A percentile compares a stretch with the other conserved stretches of the same genome.
Conservation (phyloP, 108 stramenopile species). For the Cyclostephanos tholiformis region DNA sequence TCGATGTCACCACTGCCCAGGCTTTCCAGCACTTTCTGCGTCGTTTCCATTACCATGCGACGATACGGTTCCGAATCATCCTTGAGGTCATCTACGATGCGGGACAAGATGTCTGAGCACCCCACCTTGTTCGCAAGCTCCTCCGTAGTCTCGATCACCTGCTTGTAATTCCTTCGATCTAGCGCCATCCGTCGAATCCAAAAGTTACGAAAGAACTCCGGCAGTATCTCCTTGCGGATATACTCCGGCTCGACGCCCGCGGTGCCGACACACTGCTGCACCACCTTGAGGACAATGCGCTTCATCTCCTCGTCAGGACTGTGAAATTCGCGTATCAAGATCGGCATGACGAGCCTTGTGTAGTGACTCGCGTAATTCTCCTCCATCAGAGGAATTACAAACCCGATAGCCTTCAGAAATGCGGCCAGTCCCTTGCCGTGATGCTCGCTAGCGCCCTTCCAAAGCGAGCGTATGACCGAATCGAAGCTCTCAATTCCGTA, state of each 20-base stretch:
- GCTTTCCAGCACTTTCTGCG: slow-evolving; percentile 92
- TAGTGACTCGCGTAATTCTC: slow-evolving; percentile 99
- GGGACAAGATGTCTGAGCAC: slow-evolving; percentile 90
- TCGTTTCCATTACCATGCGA: slow-evolving; percentile 99
- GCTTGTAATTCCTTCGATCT: slow-evolving; percentile 96
- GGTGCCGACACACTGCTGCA: slow-evolving; percentile 98
- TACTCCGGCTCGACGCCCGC: slow-evolving; percentile 98
- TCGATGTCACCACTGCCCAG: slow-evolving; percentile 95
- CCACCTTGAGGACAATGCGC: slow-evolving; percentile 97
- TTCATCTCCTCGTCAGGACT: slow-evolving; percentile 98
- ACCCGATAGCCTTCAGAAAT: slow-evolving; percentile 98
- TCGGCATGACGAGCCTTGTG: slow-evolving; percentile 97
- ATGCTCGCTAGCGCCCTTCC: slow-evolving; percentile 98
- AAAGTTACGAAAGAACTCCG: slow-evolving; percentile 97
- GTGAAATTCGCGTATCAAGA: slow-evolving; percentile 96
- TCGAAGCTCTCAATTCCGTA: slow-evolving; percentile 99
- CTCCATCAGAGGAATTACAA: slow-evolving; percentile 98
- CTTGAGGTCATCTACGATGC: slow-evolving; percentile 99
- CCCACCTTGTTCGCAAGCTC: slow-evolving; percentile 99
- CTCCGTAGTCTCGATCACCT: slow-evolving; percentile 98
- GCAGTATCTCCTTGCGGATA: slow-evolving; percentile 95
- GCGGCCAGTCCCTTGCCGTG: slow-evolving; percentile 98
- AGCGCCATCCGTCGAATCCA: slow-evolving; percentile 99
- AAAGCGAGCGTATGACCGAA: slow-evolving; percentile 95
- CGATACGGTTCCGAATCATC: slow-evolving; percentile 99